These are phyloP conservation scores for Senna tora DNA, from an alignment of 306 rosid genomes.

Conservation along the genomic window DNA sequence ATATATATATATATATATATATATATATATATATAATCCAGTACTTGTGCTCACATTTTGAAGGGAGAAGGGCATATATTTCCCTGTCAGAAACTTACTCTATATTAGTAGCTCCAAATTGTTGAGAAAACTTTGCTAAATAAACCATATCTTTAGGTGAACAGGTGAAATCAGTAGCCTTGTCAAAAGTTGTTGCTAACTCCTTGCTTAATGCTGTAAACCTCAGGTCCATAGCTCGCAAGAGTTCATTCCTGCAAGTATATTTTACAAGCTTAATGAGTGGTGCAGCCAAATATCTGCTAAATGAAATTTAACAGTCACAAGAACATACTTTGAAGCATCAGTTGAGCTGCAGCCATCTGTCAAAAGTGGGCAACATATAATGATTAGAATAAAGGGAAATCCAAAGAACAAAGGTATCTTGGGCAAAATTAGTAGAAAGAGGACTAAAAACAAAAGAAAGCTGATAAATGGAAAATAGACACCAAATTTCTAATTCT, in stretches of 20 bases:
- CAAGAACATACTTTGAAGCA: conserved; percentile 82
- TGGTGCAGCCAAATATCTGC: conserved; percentile 37
- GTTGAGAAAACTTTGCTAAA: conserved; percentile 54
- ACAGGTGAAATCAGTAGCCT: conserved; percentile 54
- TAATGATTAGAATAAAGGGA: conserved; percentile 28
- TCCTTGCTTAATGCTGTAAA: conserved; percentile 68
- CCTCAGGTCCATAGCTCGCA: conserved; percentile 94
- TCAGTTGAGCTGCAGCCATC: conserved; percentile 47
- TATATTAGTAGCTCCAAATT: conserved; percentile 69
- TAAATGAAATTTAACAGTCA: conserved; percentile 42
- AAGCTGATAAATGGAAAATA: background rate
- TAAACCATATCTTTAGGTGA: conserved; percentile 50
- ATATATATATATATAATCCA: background rate
- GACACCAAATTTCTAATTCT: conserved; percentile 1
- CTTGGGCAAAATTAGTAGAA: background rate
- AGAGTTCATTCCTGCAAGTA: conserved; percentile 75
- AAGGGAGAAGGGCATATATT: conserved; percentile 16
- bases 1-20: too few relatives aligned
- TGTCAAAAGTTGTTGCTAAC: conserved; percentile 52
- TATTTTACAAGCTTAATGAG: conserved; percentile 45
- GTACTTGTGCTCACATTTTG: conserved; percentile 17
- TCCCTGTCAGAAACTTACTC: conserved; percentile 53
- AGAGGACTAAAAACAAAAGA: background rate
- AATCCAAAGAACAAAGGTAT: conserved; percentile 9
- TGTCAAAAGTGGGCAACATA: conserved; percentile 39